Evolutionary conservation across 2,329 filamentous ascomycete species (phyloP).

Genomic region (Diaporthe sp.): DNA sequence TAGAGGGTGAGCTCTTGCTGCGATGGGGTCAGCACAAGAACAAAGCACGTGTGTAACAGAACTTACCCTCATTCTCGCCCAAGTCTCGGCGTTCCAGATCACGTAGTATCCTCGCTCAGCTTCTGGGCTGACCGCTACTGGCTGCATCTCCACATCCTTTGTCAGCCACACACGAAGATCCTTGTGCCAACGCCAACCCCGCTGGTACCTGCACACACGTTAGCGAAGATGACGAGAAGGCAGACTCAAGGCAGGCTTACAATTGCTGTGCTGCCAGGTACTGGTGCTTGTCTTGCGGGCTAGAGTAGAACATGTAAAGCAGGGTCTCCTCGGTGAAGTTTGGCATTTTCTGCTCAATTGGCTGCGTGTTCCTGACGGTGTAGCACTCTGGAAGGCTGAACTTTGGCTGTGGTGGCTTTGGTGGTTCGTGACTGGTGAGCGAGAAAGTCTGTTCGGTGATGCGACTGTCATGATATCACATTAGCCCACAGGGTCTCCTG

Average conservation of each 20-base stretch:
- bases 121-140: constrained; percentile 68
- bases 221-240: background rate
- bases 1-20: constrained; percentile 73
- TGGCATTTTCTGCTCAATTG: constrained; percentile 74
- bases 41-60: background rate
- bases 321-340: constrained; percentile 79
- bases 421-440: constrained; percentile 71
- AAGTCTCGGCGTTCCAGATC: constrained; percentile 73
- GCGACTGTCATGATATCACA: constrained; percentile 52
- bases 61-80: constrained; percentile 74
- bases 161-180: constrained; percentile 76
- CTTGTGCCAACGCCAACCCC: constrained; percentile 79
- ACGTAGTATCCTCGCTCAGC: constrained; percentile 77
- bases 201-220: constrained; percentile 62
- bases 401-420: constrained; percentile 69
- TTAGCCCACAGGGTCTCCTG: constrained; percentile 39
- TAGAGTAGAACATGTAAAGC: constrained; percentile 79
- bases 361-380: constrained; percentile 74
- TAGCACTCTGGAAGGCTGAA: constrained; percentile 76
- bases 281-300: constrained; percentile 73
- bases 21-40: constrained; percentile 40
- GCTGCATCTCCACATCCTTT: constrained; percentile 76
- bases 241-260: constrained; percentile 55
- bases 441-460: constrained; percentile 74
- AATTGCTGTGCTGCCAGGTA: constrained; percentile 74